Base-by-base conservation (phyloP, 2,329 filamentous ascomycete genomes). In the Parascedosporium putredinis region DNA sequence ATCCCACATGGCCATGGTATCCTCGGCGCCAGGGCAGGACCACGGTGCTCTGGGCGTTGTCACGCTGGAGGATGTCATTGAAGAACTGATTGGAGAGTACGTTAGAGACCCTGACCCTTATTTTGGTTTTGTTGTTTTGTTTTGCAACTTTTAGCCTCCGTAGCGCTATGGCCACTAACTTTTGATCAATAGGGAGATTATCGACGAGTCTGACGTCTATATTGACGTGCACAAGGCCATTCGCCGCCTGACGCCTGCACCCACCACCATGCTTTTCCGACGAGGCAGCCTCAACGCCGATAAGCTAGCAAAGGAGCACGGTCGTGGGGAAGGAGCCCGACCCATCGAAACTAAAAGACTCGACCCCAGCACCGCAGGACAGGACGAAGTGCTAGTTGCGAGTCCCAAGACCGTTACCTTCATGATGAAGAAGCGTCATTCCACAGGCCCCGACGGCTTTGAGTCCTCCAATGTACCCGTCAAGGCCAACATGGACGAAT, bases 161-260 rank as follows among this genome's bases (percentile, higher is more conserved):
- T n/a, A n/a, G n/a, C n/a, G n/a, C n/a, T n/a, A n/a, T n/a, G n/a
- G n/a, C 10, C 54, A 29, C 51, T 62, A 50, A 67, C 59, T 7
- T n/a, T 20, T n/a, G n/a, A 23, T 31, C 5, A 12, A 7, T 23
- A 90, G 86, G 72, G 93, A 98, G 75, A 98, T 97, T 55, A 94
- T 98, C 54, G 93, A 98, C 63, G 93, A 98, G 66, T 97, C 91
- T 0, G 93, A 98, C 66, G 93, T 98, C 9, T 98, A 95, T 60
- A 84, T 98, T 55, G 93, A 98, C 64, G 89, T 98, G 2, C 93
- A 97, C 73, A 97, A 97, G 70, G 93, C 93, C 20, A 96, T 98
- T 57, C 82, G 93, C 51, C 86, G 93, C 48, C 78, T 94, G 59
- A 80, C 84, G 18, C 89, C 89, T 1, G 89, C 90, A 2, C 91